Percentiles rank a stretch among this genome's conserved stretches.
Evolutionary conservation across 345 rosid genomes (phyloP).

Genomic region (Clarkia xantiana): DNA sequence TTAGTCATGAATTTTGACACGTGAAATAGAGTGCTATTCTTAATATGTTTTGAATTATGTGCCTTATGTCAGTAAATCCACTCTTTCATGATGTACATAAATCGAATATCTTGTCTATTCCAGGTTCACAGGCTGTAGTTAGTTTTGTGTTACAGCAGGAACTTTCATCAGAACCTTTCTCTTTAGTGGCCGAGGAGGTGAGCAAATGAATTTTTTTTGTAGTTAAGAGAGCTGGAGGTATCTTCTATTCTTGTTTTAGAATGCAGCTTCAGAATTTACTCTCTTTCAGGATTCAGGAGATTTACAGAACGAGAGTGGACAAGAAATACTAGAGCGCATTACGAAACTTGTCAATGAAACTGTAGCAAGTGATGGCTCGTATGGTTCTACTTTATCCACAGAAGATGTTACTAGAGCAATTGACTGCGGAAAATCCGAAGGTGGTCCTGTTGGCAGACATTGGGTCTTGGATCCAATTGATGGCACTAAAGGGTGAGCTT

Average conservation of each 20-base stretch:
- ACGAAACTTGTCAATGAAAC: constrained; percentile 77
- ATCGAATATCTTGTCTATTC: neutral
- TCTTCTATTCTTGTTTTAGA: neutral
- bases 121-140: constrained; percentile 91
- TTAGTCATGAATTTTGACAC: no score
- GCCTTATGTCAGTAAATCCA: no score
- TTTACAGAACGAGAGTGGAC: constrained; percentile 49
- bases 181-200: constrained; percentile 95
- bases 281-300: constrained; percentile 62
- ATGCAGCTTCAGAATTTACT: constrained; percentile 1
- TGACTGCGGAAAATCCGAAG: constrained; percentile 76
- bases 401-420: constrained; percentile 64
- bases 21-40: no score
- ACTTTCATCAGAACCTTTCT: constrained; percentile 56
- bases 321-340: constrained; percentile 52
- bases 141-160: constrained; percentile 64
- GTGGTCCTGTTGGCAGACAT: constrained; percentile 79
- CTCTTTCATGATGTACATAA: neutral
- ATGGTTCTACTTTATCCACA: constrained; percentile 30
- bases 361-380: constrained; percentile 46
- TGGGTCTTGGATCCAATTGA: constrained; percentile 99
- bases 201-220: constrained; percentile 3
- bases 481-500: constrained; percentile 89
- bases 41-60: neutral
- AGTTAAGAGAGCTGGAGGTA: neutral